phyloP scores from a whole-genome alignment of 495 filamentous ascomycete species.

The Hypoxylon cercidicola region DNA sequence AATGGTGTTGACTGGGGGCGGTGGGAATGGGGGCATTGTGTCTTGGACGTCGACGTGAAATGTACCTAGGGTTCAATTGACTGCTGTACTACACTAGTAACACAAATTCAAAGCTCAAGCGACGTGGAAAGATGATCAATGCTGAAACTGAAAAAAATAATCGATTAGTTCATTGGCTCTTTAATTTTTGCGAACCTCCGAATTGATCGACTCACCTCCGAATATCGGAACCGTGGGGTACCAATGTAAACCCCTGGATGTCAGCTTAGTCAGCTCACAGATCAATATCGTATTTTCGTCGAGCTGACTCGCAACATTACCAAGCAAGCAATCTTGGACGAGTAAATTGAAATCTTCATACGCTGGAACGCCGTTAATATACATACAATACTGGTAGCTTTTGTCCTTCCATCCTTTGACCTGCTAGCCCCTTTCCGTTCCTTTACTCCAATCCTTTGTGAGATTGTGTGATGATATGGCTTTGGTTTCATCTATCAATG shows the following conservation, averaged over 20 bases:
- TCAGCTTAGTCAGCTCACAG: conserved; percentile 26
- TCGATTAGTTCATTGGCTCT: conserved; percentile 34
- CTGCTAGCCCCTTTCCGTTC: background rate
- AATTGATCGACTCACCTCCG: conserved; percentile 31
- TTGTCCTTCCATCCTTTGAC: conserved; percentile 26
- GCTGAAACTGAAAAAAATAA: conserved; percentile 15
- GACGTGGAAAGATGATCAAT: conserved; percentile 4
- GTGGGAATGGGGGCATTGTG: conserved; percentile 72
- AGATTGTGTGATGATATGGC: background rate
- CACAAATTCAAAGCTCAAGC: background rate
- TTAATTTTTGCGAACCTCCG: conserved; percentile 16
- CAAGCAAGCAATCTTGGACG: background rate
- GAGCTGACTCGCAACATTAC: too few species aligned
- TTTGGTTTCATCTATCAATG: conserved; percentile 12
- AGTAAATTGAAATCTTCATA: background rate
- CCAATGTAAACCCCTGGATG: conserved; percentile 2
- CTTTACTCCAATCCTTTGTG: conserved; percentile 24
- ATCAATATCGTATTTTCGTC: background rate
- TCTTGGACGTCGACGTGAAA: background rate
- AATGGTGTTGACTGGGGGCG: conserved; percentile 82
- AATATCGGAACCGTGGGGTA: conserved; percentile 39
- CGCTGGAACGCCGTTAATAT: conserved; percentile 1
- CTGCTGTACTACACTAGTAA: background rate
- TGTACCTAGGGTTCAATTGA: conserved; percentile 16
- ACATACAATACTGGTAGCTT: conserved; percentile 12